Base-by-base conservation (phyloP, 805 yeast genomes). In the Candida ortonii region DNA sequence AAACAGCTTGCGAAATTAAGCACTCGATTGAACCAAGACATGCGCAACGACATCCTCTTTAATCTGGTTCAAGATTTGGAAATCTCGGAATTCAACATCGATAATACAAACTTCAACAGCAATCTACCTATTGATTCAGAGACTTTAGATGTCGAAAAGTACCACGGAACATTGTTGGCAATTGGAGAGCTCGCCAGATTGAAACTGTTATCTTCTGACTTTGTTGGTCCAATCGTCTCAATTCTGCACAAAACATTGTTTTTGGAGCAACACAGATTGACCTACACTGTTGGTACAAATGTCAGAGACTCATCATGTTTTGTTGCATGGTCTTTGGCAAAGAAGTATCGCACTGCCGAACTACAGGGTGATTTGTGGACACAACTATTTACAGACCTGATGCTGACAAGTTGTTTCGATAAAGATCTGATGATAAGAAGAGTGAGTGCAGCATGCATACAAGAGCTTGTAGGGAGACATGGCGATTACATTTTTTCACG, bases 261-360 rank as follows among this genome's bases (percentile, higher is more conserved):
- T 39, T 71, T 84, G 33, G 81, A 80, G 37, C 85, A 80, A 42
- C 62, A 65, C 18, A 59, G 70, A 28, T 49, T 76, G 6, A 71
- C 78, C 0, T 62, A 65, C 15, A 62, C 77, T 0, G 54, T 73
- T 6, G 95, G 95, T 0, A 59, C 73, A 2, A 86, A 80, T 46
- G 70, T 90, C 1, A 68, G 95, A 38, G 97, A 89, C 56, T 78
- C 96, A 0, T 77, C 90, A 0, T 84, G 94, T 56, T 89, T 83
- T 50, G 75, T 84, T 0, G 60, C 77, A n/a, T 89, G 97, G 97
- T 73, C 95, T 0, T 34, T 83, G 12, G 68, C 75, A 22, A 68
- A 82, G 44, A 60, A 61, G 52, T 48, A 61, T 37, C 25, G 34
- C 26, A 38, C 43, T 1, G 22, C 32, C 0, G 50, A 49, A 7